Evolutionary conservation across 805 yeast genomes (phyloP).

Genomic region (Candida jianshihensis): DNA sequence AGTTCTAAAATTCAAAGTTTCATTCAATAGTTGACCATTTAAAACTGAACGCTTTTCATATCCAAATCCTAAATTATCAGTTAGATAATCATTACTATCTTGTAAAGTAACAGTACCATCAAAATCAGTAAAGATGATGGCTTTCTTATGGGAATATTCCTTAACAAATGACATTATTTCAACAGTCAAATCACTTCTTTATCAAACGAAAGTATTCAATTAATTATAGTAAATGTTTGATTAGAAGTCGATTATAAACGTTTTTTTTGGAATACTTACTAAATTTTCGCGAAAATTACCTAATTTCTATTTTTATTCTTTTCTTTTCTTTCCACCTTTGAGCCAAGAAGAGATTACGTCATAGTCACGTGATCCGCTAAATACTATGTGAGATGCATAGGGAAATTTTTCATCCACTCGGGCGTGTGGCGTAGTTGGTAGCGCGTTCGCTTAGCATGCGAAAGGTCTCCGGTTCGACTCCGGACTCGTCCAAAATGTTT

Average conservation of each 20-base stretch:
- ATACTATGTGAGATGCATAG: too few species aligned
- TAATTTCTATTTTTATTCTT: not conserved
- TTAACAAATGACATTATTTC: slow-evolving; percentile 17
- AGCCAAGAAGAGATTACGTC: too few species aligned
- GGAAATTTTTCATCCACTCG: slow-evolving; percentile 23
- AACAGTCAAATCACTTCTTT: not conserved
- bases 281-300: not conserved
- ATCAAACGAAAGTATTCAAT: not conserved
- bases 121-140: slow-evolving; percentile 93
- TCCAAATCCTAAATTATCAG: slow-evolving; percentile 89
- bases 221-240: too few species aligned
- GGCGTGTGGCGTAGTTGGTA: slow-evolving; percentile 83
- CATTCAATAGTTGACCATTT: slow-evolving; percentile 68
- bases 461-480: slow-evolving; percentile 76
- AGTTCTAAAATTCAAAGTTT: slow-evolving; percentile 63
- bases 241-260: not conserved
- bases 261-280: too few species aligned
- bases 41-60: slow-evolving; percentile 53
- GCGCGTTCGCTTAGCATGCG: slow-evolving; percentile 79
- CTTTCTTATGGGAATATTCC: slow-evolving; percentile 32
- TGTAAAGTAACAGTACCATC: slow-evolving; percentile 96
- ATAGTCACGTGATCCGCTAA: not conserved
- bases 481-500: slow-evolving; percentile 58
- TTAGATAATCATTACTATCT: slow-evolving; percentile 88
- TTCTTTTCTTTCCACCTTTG: too few species aligned